Evolutionary conservation across 495 filamentous ascomycete genomes (phyloP), one percentile per base, ranked within the genome.

Genomic region (Talaromyces adpressus): DNA sequence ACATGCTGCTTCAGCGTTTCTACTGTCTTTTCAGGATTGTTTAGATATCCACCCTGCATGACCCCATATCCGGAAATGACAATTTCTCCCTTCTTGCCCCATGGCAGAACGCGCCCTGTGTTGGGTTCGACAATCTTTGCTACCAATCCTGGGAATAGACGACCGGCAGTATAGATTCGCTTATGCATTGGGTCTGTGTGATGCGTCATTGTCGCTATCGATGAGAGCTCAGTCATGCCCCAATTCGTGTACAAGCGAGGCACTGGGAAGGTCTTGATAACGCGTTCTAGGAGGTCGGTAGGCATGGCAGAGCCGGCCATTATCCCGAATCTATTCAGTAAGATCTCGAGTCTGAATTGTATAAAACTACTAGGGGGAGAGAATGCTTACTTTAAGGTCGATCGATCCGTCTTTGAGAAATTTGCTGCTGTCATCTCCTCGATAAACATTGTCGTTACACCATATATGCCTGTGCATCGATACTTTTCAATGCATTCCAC

Each of bases 361-460:
- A 53, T 53, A 53, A 53, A 53, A 2, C 16, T 1, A 53, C 1
- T 18, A 16, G 51, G 12, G 23, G 23, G 23, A 53, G 22, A 9
- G 51, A 25, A 8, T 11, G 51, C n/a, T 53, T 53, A 53, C 51
- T 53, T 53, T 22, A 53, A 25, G 22, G 41, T 53, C 22, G 45
- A 52, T n/a, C 49, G 52, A 22, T 30, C 29, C 18, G 23, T 25
- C 16, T 16, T 54, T 25, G 20, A 8, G 47, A 30, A 52, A 6
- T 56, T 66, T 32, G 51, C 34, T 20, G 57, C 59, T 18, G 62
- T 45, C 4, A 65, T 29, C 25, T 63, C 60, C 16, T 59, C 63
- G 8, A 65, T 51, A 51, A 65, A 65, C 63, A 67, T 67, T 8
- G 63, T 67, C 4, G 63, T 53, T 2, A 65, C 63, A 8, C 63